Conservation (phyloP, 805 yeast genomes). For the Schizosaccharomyces octosporus region DNA sequence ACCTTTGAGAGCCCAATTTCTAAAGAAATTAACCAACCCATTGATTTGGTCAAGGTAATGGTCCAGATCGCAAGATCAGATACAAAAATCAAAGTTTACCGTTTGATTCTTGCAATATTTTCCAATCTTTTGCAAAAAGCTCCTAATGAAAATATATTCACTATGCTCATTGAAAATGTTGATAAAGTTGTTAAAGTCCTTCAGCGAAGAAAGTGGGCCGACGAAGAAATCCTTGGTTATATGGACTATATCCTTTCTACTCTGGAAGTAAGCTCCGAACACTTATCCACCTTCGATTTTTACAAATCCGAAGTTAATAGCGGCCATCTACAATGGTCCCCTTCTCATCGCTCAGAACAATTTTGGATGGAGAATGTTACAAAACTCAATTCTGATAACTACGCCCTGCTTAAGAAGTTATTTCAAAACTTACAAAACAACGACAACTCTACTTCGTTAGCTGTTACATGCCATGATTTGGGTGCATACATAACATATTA, state of each 20-base stretch:
- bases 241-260: constrained; percentile 30
- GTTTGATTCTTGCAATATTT: constrained; percentile 36
- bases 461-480: constrained; percentile 46
- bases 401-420: constrained; percentile 40
- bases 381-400: constrained; percentile 42
- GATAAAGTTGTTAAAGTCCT: constrained; percentile 41
- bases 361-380: constrained; percentile 73
- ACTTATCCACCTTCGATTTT: constrained; percentile 78
- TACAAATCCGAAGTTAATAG: constrained; percentile 64
- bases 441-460: constrained; percentile 16
- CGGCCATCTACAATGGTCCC: constrained; percentile 62
- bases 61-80: constrained; percentile 45
- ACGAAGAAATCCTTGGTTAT: constrained; percentile 66
- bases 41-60: constrained; percentile 24
- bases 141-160: constrained; percentile 27
- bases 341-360: constrained; percentile 68
- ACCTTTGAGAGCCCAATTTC: constrained; percentile 42
- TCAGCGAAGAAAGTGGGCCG: constrained; percentile 78
- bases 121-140: constrained; percentile 14
- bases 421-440: constrained; percentile 16
- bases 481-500: constrained; percentile 33
- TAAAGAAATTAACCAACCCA: constrained; percentile 22
- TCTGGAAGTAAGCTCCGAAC: constrained; percentile 49
- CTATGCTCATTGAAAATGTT: constrained; percentile 52
- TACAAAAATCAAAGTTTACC: constrained; percentile 73